phyloP scores from a whole-genome alignment of 1,139 yeast genomes.

The Lodderomyces jiufengensis region DNA sequence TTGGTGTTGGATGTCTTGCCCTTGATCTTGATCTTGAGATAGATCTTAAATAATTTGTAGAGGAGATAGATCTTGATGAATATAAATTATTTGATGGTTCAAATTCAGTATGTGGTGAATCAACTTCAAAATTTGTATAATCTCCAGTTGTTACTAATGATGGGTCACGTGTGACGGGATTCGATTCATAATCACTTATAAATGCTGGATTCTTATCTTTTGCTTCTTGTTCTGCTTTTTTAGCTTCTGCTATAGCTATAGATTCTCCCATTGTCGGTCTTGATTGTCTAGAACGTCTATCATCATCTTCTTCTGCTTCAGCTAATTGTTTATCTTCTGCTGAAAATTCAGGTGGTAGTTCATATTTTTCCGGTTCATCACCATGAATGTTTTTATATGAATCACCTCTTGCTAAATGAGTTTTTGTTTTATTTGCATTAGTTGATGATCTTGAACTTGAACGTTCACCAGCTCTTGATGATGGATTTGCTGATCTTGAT shows the following conservation, averaged over 20 bases:
- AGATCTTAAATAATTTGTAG: constrained; percentile 53
- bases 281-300: constrained; percentile 41
- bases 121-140: constrained; percentile 47
- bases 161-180: constrained; percentile 30
- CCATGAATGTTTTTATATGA: constrained; percentile 50
- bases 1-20: constrained; percentile 20
- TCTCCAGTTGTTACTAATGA: constrained; percentile 49
- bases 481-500: constrained; percentile 28
- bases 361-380: constrained; percentile 41
- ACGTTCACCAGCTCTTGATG: constrained; percentile 21
- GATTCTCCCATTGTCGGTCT: constrained; percentile 51
- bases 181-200: constrained; percentile 9
- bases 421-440: constrained; percentile 20
- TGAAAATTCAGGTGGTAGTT: constrained; percentile 41
- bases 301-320: constrained; percentile 26
- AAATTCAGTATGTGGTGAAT: constrained; percentile 22
- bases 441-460: constrained; percentile 27
- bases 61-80: constrained; percentile 30
- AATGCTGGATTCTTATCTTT: constrained; percentile 7
- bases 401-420: constrained; percentile 67
- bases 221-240: constrained; percentile 32
- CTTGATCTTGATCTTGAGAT: constrained; percentile 64
- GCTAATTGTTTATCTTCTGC: constrained; percentile 18
- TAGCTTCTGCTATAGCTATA: constrained; percentile 44
- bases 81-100: constrained; percentile 23